Evolutionary conservation across 441 rosid genomes (phyloP).

Genomic region (Corymbia citriodora): DNA sequence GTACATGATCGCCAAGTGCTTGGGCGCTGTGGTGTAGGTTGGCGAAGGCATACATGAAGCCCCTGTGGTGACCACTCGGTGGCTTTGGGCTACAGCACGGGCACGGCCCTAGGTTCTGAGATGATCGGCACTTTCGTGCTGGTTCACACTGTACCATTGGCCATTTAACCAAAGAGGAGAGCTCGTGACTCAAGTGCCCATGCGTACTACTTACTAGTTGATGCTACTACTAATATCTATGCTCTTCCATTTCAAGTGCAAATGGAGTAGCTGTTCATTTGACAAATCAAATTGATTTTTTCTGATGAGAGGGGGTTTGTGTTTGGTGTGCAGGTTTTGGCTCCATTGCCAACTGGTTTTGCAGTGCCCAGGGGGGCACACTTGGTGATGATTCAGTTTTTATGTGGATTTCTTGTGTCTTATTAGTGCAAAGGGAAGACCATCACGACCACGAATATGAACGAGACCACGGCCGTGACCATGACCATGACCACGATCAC

Average conservation of each 20-base stretch:
- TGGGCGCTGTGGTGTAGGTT: conserved; percentile 87
- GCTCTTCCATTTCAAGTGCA: too few species aligned
- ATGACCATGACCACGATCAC: conserved; percentile 30
- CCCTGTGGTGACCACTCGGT: conserved; percentile 65
- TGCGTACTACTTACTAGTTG: conserved; percentile 7
- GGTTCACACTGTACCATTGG: conserved; percentile 75
- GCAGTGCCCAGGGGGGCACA: too few species aligned
- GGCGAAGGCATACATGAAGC: conserved; percentile 71
- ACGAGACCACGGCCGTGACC: conserved; percentile 8
- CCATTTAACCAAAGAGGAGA: conserved; percentile 78
- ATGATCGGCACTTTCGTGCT: conserved; percentile 54
- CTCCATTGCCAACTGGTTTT: too few species aligned
- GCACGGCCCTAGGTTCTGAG: conserved; percentile 76
- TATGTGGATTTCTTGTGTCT: too few species aligned
- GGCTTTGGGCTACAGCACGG: conserved; percentile 48
- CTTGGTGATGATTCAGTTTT: too few species aligned
- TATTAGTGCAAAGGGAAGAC: conserved; percentile 16
- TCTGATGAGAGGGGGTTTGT: too few species aligned
- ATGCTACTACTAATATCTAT: too few species aligned
- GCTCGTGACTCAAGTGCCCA: conserved; percentile 86
- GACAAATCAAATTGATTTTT: too few species aligned
- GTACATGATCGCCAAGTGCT: conserved; percentile 73
- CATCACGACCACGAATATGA: conserved; percentile 20
- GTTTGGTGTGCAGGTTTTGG: too few species aligned
- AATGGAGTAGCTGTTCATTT: too few species aligned